Evolutionary conservation across 2,329 filamentous ascomycete genomes (phyloP).

Genomic region (Thielaviopsis ethacetica): DNA sequence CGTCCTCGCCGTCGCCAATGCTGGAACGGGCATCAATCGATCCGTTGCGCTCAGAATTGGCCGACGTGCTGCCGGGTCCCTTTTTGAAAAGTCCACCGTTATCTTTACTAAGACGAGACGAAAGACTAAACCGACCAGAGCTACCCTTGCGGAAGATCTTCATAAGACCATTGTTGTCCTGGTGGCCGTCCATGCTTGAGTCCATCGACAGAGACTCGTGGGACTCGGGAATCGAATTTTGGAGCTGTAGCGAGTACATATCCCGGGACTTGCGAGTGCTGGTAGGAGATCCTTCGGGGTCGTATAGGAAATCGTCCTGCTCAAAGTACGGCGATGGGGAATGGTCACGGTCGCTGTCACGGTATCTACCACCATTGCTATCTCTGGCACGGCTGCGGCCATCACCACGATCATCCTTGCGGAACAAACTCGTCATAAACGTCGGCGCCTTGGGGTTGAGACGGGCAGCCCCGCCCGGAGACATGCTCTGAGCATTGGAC

Average conservation of each 20-base stretch:
- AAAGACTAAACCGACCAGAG: slow-evolving; percentile 47
- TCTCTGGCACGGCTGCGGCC: slow-evolving; percentile 18
- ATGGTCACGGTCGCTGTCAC: neutral
- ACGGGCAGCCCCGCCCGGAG: slow-evolving; percentile 37
- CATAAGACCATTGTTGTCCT: slow-evolving; percentile 40
- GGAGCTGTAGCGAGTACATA: slow-evolving; percentile 38
- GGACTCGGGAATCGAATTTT: slow-evolving; percentile 42
- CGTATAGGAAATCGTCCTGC: slow-evolving; percentile 12
- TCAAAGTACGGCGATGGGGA: neutral
- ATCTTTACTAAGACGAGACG: slow-evolving; percentile 38
- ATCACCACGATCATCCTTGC: slow-evolving; percentile 20
- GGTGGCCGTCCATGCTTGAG: slow-evolving; percentile 25
- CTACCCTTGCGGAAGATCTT: slow-evolving; percentile 50
- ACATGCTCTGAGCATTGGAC: slow-evolving; percentile 20
- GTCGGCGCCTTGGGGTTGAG: slow-evolving; percentile 82
- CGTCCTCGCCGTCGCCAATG: slow-evolving; percentile 38
- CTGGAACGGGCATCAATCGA: slow-evolving; percentile 37
- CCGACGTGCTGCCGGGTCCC: slow-evolving; percentile 34
- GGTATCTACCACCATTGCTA: slow-evolving; percentile 20
- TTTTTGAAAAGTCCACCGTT: slow-evolving; percentile 40
- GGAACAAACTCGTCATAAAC: slow-evolving; percentile 60
- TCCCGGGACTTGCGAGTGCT: slow-evolving; percentile 41
- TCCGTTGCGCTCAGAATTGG: slow-evolving; percentile 39
- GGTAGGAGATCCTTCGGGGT: slow-evolving; percentile 30
- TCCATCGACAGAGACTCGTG: slow-evolving; percentile 42